Evolutionary conservation across 371 early-diverging fungal genomes (phyloP).

Genomic region (Actinomucor elegans): DNA sequence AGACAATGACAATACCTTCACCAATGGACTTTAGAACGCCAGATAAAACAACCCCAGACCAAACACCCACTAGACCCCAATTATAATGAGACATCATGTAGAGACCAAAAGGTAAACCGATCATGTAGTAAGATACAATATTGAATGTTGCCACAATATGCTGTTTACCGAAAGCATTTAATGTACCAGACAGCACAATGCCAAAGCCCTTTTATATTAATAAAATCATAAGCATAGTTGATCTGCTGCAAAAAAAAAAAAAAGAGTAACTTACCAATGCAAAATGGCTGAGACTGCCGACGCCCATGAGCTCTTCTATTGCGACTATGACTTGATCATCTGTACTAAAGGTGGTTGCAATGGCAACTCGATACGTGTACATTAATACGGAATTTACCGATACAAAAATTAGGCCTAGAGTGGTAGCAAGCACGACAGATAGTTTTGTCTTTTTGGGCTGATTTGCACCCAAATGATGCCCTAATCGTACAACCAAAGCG

Average conservation of each 20-base stretch:
- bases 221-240: no score
- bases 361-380: slow-evolving; percentile 18
- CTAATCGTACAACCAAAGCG: slow-evolving; percentile 34
- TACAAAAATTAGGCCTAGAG: slow-evolving; percentile 14
- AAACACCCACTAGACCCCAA: slow-evolving; percentile 39
- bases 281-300: slow-evolving; percentile 77
- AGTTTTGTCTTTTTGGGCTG: slow-evolving; percentile 22
- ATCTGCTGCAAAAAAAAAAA: no score
- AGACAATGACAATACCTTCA: slow-evolving; percentile 21
- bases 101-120: slow-evolving; percentile 41
- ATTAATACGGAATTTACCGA: slow-evolving; percentile 23
- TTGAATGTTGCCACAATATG: slow-evolving; percentile 37
- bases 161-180: slow-evolving; percentile 44
- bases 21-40: slow-evolving; percentile 31
- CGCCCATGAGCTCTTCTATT: slow-evolving; percentile 59
- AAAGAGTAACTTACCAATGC: slow-evolving; percentile 37
- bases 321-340: slow-evolving; percentile 49
- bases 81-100: slow-evolving; percentile 27
- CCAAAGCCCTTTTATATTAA: slow-evolving; percentile 40
- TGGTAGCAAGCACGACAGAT: slow-evolving; percentile 22
- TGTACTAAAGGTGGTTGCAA: slow-evolving; percentile 42
- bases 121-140: slow-evolving; percentile 28
- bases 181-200: slow-evolving; percentile 30
- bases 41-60: slow-evolving; percentile 39
- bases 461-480: slow-evolving; percentile 43